These are phyloP conservation scores for Paracamarosporium sp. DNA, from an alignment of 2,329 filamentous ascomycete species.

Conservation along the genomic window DNA sequence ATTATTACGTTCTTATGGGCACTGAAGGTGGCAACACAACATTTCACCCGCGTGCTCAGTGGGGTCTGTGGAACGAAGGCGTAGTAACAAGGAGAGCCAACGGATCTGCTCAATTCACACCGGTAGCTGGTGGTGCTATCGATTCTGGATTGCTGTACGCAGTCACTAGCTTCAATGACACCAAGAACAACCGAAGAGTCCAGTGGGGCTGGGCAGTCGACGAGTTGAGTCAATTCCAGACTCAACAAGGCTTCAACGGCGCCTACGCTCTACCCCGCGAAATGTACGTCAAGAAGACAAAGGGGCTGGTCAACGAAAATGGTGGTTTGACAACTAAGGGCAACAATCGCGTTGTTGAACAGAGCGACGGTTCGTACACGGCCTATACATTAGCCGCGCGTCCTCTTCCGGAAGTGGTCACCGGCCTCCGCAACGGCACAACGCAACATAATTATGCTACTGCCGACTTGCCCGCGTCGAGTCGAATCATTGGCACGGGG, in stretches of 20 bases:
- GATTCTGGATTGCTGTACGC: constrained; percentile 56
- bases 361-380: constrained; percentile 48
- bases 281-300: constrained; percentile 54
- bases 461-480: constrained; percentile 22
- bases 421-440: constrained; percentile 43
- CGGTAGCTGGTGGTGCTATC: constrained; percentile 51
- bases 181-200: constrained; percentile 56
- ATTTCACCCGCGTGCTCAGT: constrained; percentile 49
- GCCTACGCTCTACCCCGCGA: constrained; percentile 53
- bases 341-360: constrained; percentile 43
- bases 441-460: constrained; percentile 29
- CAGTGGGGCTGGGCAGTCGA: constrained; percentile 57
- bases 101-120: constrained; percentile 53
- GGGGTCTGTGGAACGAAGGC: constrained; percentile 57
- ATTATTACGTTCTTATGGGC: constrained; percentile 54
- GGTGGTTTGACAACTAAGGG: constrained; percentile 42
- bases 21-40: constrained; percentile 54
- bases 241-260: constrained; percentile 54
- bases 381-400: constrained; percentile 54
- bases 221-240: constrained; percentile 51
- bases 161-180: constrained; percentile 56
- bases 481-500: constrained; percentile 33
- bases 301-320: constrained; percentile 45
- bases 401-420: constrained; percentile 53
- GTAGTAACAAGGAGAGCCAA: constrained; percentile 50